These are phyloP conservation scores for Amyloporia xantha DNA, from an alignment of 768 basidiomycete genomes.

Conservation along the genomic window DNA sequence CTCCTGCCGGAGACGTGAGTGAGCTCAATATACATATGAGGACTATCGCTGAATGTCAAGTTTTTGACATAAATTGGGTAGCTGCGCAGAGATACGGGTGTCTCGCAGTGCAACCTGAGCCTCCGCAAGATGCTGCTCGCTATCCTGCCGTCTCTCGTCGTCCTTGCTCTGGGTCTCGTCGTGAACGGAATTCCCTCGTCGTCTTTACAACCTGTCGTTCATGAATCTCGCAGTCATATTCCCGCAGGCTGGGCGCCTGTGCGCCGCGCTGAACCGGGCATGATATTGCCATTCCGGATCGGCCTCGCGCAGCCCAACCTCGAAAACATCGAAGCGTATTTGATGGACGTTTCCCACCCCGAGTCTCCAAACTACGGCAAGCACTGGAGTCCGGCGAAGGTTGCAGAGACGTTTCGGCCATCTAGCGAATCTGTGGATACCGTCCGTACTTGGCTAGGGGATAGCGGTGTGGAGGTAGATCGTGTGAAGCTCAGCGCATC, in stretches of 20 bases:
- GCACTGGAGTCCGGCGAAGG: conserved; percentile 39
- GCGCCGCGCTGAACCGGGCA: conserved; percentile 28
- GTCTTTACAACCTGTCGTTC: neutral
- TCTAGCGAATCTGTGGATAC: conserved; percentile 32
- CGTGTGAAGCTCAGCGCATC: conserved; percentile 27
- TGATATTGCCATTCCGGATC: conserved; percentile 39
- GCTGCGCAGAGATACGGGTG: too few relatives aligned
- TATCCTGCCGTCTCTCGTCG: neutral
- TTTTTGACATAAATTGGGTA: too few relatives aligned
- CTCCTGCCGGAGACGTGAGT: neutral
- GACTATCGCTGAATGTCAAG: too few relatives aligned
- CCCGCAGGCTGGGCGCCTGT: conserved; percentile 31
- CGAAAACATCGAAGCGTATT: conserved; percentile 35
- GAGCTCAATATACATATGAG: neutral
- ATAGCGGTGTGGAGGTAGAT: conserved; percentile 2
- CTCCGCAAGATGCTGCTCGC: too few relatives aligned
- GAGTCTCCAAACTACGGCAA: conserved; percentile 43
- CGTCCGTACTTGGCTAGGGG: conserved; percentile 37
- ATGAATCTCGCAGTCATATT: conserved; percentile 1
- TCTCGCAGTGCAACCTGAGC: too few relatives aligned
- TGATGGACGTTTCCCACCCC: conserved; percentile 44
- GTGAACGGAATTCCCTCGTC: neutral
- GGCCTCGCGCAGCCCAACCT: conserved; percentile 42
- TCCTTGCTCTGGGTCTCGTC: neutral
- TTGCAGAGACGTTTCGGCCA: conserved; percentile 41